A percentile compares a stretch with the other conserved stretches of the same genome.
Evolutionary conservation across 768 basidiomycete genomes (phyloP).

Genomic region (Xanthoconium stramineum): DNA sequence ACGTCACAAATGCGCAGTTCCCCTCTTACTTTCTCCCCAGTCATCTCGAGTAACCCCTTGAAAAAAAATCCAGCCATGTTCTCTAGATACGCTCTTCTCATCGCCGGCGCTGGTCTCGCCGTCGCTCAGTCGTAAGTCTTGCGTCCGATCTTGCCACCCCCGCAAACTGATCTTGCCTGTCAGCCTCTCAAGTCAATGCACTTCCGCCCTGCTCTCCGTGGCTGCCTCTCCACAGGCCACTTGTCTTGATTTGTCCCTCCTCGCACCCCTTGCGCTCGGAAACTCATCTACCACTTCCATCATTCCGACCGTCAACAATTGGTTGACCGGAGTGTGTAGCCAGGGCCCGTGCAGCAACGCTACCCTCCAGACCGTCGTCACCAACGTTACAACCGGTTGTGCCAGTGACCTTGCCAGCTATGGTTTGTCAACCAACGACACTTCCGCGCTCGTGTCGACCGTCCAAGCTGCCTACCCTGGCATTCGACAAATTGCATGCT

Average conservation of each 20-base stretch:
- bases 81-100: constrained; percentile 23
- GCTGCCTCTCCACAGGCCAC: constrained; percentile 34
- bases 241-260: constrained; percentile 40
- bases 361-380: constrained; percentile 53
- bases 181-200: constrained; percentile 39
- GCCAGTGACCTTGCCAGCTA: constrained; percentile 34
- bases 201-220: constrained; percentile 42
- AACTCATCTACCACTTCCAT: constrained; percentile 32
- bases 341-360: constrained; percentile 54
- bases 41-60: not conserved
- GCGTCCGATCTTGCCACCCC: not conserved
- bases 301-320: constrained; percentile 48
- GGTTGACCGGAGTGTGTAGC: constrained; percentile 58
- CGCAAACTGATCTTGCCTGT: not conserved
- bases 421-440: constrained; percentile 18
- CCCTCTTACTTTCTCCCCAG: not conserved
- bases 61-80: constrained; percentile 25
- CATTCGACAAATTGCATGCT: constrained; percentile 52
- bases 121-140: constrained; percentile 44
- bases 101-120: constrained; percentile 34
- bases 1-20: constrained; percentile 8
- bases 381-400: constrained; percentile 54
- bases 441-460: constrained; percentile 28
- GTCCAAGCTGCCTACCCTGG: constrained; percentile 58
- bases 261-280: constrained; percentile 27